These are phyloP conservation scores for Rhizophagus prolifer DNA, from an alignment of 192 early-diverging fungal species.

Conservation along the genomic window DNA sequence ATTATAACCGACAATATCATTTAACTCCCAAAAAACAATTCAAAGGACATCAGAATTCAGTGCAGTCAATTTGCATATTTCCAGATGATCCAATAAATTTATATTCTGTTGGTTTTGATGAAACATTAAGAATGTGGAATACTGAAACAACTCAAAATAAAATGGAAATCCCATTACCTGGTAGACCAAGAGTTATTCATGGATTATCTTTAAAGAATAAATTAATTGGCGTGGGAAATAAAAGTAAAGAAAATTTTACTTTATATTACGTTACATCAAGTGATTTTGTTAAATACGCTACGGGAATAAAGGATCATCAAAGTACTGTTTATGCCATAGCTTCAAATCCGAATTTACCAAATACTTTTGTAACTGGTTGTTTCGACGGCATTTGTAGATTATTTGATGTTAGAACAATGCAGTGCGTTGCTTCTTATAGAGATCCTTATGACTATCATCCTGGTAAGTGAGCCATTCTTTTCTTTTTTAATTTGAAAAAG, in stretches of 20 bases:
- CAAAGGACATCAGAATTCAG: background rate
- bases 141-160: background rate
- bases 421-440: constrained; percentile 15
- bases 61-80: background rate
- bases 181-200: background rate
- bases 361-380: constrained; percentile 9
- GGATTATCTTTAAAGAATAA: background rate
- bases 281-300: background rate
- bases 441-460: background rate
- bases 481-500: background rate
- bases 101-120: background rate
- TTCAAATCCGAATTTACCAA: constrained; percentile 8
- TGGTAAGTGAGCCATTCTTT: background rate
- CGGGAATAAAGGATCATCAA: background rate
- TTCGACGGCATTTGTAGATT: background rate
- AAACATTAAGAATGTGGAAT: background rate
- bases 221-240: constrained; percentile 1
- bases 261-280: constrained; percentile 10
- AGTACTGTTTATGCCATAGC: constrained; percentile 16
- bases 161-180: background rate
- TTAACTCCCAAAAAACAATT: background rate
- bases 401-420: constrained; percentile 13
- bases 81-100: background rate
- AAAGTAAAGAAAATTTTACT: background rate
- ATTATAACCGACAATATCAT: background rate